phyloP scores from a whole-genome alignment of 805 yeast genomes.

The Suhomyces emberorum region DNA sequence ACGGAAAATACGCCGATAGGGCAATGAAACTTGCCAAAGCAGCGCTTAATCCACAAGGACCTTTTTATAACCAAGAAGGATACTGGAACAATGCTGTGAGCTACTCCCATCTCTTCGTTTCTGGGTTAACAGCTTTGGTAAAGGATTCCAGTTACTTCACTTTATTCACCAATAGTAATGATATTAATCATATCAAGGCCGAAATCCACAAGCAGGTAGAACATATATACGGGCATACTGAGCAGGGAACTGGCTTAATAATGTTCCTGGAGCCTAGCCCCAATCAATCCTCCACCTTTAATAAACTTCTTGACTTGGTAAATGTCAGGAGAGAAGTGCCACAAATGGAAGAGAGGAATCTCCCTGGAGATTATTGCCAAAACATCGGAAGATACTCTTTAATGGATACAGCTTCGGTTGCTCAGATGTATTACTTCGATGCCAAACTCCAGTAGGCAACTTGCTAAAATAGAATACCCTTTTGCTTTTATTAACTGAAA shows the following conservation, averaged over 20 bases:
- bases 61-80: slow-evolving; percentile 13
- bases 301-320: too few relatives aligned
- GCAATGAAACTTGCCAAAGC: slow-evolving; percentile 11
- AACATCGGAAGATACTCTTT: slow-evolving; percentile 12
- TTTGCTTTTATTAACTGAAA: too few relatives aligned
- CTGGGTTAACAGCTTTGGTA: slow-evolving; percentile 16
- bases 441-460: too few relatives aligned
- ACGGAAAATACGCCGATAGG: slow-evolving; percentile 4
- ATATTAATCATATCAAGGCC: slow-evolving; percentile 10
- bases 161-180: slow-evolving; percentile 11
- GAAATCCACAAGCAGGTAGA: too few relatives aligned
- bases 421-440: slow-evolving; percentile 21
- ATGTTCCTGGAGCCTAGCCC: too few relatives aligned
- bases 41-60: slow-evolving; percentile 9
- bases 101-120: slow-evolving; percentile 16
- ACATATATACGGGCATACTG: too few relatives aligned
- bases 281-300: too few relatives aligned
- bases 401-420: slow-evolving; percentile 19
- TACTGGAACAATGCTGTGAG: slow-evolving; percentile 15
- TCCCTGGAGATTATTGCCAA: slow-evolving; percentile 2
- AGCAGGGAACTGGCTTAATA: too few relatives aligned
- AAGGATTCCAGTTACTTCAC: slow-evolving; percentile 6
- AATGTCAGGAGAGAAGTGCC: not conserved
- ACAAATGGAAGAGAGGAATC: not conserved
- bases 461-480: too few relatives aligned